Base-by-base conservation (phyloP, 2,329 filamentous ascomycete species). In the Trichoderma koningiopsis region DNA sequence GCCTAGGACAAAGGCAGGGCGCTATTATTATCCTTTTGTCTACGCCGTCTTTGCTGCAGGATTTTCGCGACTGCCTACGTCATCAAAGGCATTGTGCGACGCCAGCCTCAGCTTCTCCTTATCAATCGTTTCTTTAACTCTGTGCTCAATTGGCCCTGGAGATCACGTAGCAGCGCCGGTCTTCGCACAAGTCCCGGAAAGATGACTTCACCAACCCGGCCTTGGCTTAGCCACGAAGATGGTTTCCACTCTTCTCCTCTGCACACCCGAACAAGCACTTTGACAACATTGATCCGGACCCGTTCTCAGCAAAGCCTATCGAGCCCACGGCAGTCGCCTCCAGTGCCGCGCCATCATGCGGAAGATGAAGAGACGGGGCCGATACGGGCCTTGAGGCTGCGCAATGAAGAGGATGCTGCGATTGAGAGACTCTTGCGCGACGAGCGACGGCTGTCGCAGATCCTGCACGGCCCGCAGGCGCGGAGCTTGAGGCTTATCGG, bases 401-500 rank as follows among this genome's bases (percentile, higher is more conserved):
- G 72, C 49, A 72, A 73, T 27, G 76, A 82, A 37, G 81, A 83
- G 33, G 84, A 86, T 53, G 81, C 83, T 33, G 80, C 83, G 33
- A 80, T 82, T 49, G 79, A 81, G 22, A 81, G 81, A 29, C 78
- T 84, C 27, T 78, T 83, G 58, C 78, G 81, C 55, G 86, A 89
- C 65, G 88, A 90, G 78, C 85, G 86, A 37, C 87, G 88, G 27
- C 78, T 90, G 62, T 87, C 81, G 69, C 83, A 85, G 71, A 82
- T 91, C 70, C 85, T 91, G 65, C 84, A 86, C 75, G 87, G 86
- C n/a, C 89, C 91, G 3, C 88, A 92, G 78, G 91, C 94, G 86
- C 86, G 92, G 71, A 94, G 91, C 76, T 92, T 94, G 87, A 87
- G 93, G 67, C 85, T 98, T 74, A 97, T 97, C 78, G 95, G 95